Percentiles rank a stretch among this genome's conserved stretches.
phyloP scores from a whole-genome alignment of 2,329 filamentous ascomycete genomes.

The Fusarium sp. region DNA sequence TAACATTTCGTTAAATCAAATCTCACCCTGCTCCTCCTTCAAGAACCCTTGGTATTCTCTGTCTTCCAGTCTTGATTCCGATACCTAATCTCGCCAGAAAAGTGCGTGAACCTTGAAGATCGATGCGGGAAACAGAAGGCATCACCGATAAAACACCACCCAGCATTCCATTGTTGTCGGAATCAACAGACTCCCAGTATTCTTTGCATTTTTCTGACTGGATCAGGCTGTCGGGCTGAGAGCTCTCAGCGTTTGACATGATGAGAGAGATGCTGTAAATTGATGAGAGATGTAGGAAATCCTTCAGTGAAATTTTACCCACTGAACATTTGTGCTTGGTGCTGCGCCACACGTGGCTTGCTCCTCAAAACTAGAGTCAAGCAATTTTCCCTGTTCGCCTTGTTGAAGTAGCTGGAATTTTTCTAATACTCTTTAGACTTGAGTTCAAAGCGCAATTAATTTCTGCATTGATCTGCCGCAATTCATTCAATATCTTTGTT shows the following conservation, averaged over 20 bases:
- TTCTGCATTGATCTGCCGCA: too few species aligned
- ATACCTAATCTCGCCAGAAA: slow-evolving; percentile 75
- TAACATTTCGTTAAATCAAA: background rate
- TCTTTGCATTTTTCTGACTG: slow-evolving; percentile 50
- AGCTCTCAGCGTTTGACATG: slow-evolving; percentile 1
- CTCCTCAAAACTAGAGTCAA: rapidly evolving
- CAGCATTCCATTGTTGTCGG: slow-evolving; percentile 77
- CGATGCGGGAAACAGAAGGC: slow-evolving; percentile 66
- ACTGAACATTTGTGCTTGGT: background rate
- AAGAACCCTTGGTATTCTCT: slow-evolving; percentile 45
- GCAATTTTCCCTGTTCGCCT: background rate
- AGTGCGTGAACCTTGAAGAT: slow-evolving; percentile 75
- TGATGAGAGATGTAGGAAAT: background rate
- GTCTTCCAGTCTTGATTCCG: slow-evolving; percentile 49
- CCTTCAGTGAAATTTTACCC: background rate
- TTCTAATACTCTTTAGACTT: background rate
- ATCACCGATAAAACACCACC: slow-evolving; percentile 87
- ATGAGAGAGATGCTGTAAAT: background rate
- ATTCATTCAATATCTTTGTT: too few species aligned
- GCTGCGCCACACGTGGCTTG: background rate
- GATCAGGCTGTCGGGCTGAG: slow-evolving; percentile 49
- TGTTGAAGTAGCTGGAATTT: too few species aligned
- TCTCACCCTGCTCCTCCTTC: slow-evolving; percentile 56
- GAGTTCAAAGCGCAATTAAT: too few species aligned
- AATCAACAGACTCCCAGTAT: slow-evolving; percentile 61